Evolutionary conservation across 2,329 filamentous ascomycete genomes (phyloP).

Genomic region (Talaromyces sp.): DNA sequence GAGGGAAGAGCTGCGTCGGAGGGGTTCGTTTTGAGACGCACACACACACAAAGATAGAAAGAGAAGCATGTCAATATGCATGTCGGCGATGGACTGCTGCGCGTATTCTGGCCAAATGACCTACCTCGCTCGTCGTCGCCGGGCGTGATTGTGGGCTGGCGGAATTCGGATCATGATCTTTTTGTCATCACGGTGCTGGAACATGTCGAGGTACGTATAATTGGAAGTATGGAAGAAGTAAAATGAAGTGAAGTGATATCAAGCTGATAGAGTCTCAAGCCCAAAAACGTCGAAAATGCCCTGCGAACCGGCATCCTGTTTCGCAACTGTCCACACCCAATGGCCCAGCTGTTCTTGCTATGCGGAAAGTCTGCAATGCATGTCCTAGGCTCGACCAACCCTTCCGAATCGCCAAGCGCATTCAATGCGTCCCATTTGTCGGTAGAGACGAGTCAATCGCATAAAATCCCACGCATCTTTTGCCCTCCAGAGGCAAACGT

Average conservation of each 20-base stretch:
- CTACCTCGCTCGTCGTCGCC: conserved; percentile 65
- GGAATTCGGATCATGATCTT: conserved; percentile 84
- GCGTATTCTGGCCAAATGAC: conserved; percentile 97
- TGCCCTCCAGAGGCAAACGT: conserved; percentile 62
- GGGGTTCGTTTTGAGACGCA: conserved; percentile 79
- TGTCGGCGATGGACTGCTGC: conserved; percentile 78
- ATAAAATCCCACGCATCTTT: conserved; percentile 64
- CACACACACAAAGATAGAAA: background rate
- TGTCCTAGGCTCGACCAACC: conserved; percentile 80
- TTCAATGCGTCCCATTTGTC: conserved; percentile 69
- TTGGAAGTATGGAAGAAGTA: background rate
- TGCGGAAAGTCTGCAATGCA: conserved; percentile 81
- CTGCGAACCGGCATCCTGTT: conserved; percentile 79
- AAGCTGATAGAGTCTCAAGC: conserved; percentile 39
- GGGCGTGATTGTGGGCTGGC: conserved; percentile 91
- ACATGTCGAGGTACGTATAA: conserved; percentile 71
- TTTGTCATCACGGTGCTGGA: conserved; percentile 87
- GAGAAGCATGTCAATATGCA: conserved; percentile 55
- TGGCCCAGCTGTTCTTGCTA: conserved; percentile 74
- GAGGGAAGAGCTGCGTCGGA: conserved; percentile 85
- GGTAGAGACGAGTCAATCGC: conserved; percentile 49
- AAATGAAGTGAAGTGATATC: background rate
- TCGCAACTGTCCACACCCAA: conserved; percentile 73
- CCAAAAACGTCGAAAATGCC: conserved; percentile 79
- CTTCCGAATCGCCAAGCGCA: conserved; percentile 39